Percentiles rank a stretch among this genome's conserved stretches.
These are phyloP conservation scores for Trametes polyzona DNA, from an alignment of 1,284 basidiomycete genomes.

Conservation along the genomic window DNA sequence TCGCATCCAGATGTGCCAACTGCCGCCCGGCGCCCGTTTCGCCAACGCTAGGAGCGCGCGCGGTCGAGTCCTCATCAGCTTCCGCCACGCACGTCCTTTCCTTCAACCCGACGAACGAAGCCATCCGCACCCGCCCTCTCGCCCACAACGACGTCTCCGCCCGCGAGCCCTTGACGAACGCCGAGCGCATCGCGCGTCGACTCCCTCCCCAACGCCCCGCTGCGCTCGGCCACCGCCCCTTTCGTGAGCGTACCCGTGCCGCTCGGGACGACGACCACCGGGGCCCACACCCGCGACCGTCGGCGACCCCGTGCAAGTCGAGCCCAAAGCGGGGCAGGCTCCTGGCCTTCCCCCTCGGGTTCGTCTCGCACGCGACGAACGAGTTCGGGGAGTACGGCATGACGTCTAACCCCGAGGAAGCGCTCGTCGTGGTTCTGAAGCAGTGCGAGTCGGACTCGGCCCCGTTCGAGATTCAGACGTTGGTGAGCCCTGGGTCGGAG, in stretches of 20 bases:
- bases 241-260: background rate
- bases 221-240: background rate
- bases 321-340: background rate
- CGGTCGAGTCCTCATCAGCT: conserved; percentile 17
- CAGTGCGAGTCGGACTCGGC: background rate
- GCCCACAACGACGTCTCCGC: background rate
- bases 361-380: conserved; percentile 6
- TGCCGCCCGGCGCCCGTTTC: conserved; percentile 21
- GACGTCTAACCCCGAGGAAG: conserved; percentile 14
- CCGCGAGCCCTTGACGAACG: background rate
- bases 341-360: background rate
- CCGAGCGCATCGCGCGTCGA: background rate
- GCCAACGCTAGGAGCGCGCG: conserved; percentile 25
- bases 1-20: conserved; percentile 30
- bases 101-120: too few species aligned
- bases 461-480: conserved; percentile 12
- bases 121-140: too few species aligned
- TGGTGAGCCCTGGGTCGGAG: too few species aligned
- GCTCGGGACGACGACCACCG: background rate
- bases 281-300: background rate
- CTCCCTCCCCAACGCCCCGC: background rate
- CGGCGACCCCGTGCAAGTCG: background rate
- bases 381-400: conserved; percentile 26
- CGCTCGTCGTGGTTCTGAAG: conserved; percentile 16
- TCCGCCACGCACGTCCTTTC: background rate